Conservation (phyloP, 2,329 filamentous ascomycete species). For the Thermomyces lanuginosus region DNA sequence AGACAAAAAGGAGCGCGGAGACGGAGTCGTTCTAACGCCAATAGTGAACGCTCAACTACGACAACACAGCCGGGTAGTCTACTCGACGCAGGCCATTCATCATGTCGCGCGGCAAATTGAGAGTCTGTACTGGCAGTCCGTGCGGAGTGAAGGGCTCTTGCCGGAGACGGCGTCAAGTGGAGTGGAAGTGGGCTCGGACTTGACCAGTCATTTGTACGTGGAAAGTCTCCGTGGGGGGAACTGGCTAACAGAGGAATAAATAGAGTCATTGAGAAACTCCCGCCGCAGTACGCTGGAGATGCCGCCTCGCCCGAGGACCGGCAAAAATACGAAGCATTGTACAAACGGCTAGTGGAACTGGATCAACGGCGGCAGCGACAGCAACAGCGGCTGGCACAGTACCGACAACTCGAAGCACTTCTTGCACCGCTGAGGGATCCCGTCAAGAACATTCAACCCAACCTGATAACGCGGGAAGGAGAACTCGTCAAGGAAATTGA, state of each 20-base stretch:
- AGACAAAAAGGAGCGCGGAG: background rate
- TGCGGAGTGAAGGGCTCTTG: constrained; percentile 20
- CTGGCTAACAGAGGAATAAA: constrained; percentile 4
- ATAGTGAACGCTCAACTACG: constrained; percentile 36
- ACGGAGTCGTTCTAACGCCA: constrained; percentile 3
- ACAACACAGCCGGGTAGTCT: constrained; percentile 37
- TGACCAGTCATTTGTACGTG: constrained; percentile 23
- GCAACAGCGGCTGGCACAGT: constrained; percentile 31
- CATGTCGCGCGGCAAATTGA: constrained; percentile 42
- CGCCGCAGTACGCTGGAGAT: constrained; percentile 19
- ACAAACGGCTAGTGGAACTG: constrained; percentile 30
- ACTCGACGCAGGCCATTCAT: constrained; percentile 38
- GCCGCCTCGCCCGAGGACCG: constrained; percentile 17
- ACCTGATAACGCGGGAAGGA: constrained; percentile 36
- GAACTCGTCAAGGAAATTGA: constrained; percentile 35
- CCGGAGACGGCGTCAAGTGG: constrained; percentile 12
- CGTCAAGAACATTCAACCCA: constrained; percentile 36
- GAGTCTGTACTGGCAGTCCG: constrained; percentile 37
- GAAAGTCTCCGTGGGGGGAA: background rate
- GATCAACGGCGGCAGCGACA: constrained; percentile 30
- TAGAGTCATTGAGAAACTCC: constrained; percentile 25
- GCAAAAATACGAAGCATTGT: constrained; percentile 25
- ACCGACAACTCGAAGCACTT: constrained; percentile 30
- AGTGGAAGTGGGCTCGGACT: constrained; percentile 23
- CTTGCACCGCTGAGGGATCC: constrained; percentile 36